Evolutionary conservation across 441 rosid genomes (phyloP).

Genomic region (Populus tomentosa): DNA sequence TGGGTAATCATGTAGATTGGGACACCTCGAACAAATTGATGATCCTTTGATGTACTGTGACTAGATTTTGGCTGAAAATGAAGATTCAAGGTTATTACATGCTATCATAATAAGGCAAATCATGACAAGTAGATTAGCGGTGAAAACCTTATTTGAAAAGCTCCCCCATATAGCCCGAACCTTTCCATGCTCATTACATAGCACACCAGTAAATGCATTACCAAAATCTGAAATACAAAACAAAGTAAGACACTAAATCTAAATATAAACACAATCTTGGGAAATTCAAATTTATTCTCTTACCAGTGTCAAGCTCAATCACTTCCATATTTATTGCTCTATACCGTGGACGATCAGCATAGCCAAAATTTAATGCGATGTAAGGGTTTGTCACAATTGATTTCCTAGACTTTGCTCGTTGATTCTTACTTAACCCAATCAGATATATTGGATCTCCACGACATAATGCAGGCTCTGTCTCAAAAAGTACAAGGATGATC

Average conservation of each 20-base stretch:
- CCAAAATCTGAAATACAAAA: slow-evolving; percentile 74
- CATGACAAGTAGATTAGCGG: slow-evolving; percentile 14
- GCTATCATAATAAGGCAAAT: slow-evolving; percentile 7
- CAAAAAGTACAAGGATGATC: slow-evolving; percentile 16
- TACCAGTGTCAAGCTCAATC: slow-evolving; percentile 95
- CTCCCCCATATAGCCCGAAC: slow-evolving; percentile 98
- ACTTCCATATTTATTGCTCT: slow-evolving; percentile 97
- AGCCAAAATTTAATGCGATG: slow-evolving; percentile 74
- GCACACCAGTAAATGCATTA: slow-evolving; percentile 85
- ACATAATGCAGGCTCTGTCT: slow-evolving; percentile 73
- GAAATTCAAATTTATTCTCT: slow-evolving; percentile 9
- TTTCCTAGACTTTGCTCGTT: slow-evolving; percentile 90
- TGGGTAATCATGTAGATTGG: slow-evolving; percentile 75
- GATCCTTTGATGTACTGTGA: slow-evolving; percentile 72
- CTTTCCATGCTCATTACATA: slow-evolving; percentile 83
- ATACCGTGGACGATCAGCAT: slow-evolving; percentile 84
- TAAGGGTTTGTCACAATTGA: slow-evolving; percentile 87
- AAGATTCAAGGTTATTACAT: neutral
- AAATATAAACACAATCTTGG: slow-evolving; percentile 6
- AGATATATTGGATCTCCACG: slow-evolving; percentile 94
- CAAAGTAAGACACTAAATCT: slow-evolving; percentile 11
- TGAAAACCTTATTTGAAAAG: slow-evolving; percentile 84
- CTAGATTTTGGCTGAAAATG: slow-evolving; percentile 66
- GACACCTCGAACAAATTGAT: slow-evolving; percentile 87
- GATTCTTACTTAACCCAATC: slow-evolving; percentile 82